Conservation (phyloP, 1,139 yeast species). For the Candida dubliniensis region DNA sequence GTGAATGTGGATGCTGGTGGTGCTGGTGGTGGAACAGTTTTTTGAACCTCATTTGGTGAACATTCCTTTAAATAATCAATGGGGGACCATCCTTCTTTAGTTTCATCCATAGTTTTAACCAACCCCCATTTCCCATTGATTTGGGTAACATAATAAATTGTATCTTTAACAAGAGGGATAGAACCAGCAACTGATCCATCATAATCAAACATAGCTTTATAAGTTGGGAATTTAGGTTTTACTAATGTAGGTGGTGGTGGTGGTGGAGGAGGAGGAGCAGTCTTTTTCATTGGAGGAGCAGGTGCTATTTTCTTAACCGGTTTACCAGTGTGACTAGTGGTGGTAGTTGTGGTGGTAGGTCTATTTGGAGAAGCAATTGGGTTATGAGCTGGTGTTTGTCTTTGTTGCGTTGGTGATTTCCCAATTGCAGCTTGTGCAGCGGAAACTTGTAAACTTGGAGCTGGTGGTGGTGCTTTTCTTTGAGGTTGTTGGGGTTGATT, state of each 20-base stretch:
- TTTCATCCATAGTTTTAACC: conserved; percentile 73
- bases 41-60: conserved; percentile 31
- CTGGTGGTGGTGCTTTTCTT: conserved; percentile 18
- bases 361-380: conserved; percentile 9
- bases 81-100: conserved; percentile 96
- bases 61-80: conserved; percentile 80
- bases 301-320: conserved; percentile 39
- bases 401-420: conserved; percentile 8
- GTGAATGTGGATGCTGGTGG: conserved; percentile 19
- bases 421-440: conserved; percentile 20
- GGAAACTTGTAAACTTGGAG: conserved; percentile 15
- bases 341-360: conserved; percentile 17
- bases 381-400: background rate
- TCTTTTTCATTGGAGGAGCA: conserved; percentile 40
- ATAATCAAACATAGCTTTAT: conserved; percentile 84
- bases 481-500: conserved; percentile 11
- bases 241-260: conserved; percentile 62
- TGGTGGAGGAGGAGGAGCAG: conserved; percentile 59
- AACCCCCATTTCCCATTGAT: conserved; percentile 88
- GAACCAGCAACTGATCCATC: conserved; percentile 84
- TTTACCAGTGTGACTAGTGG: conserved; percentile 10
- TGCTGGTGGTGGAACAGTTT: conserved; percentile 37
- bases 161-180: conserved; percentile 73
- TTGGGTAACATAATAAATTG: conserved; percentile 67
- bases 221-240: conserved; percentile 73